Percentiles rank a stretch among this genome's conserved stretches.
Evolutionary conservation across 768 basidiomycete species (phyloP).

Genomic region (Exidia glandulosa): DNA sequence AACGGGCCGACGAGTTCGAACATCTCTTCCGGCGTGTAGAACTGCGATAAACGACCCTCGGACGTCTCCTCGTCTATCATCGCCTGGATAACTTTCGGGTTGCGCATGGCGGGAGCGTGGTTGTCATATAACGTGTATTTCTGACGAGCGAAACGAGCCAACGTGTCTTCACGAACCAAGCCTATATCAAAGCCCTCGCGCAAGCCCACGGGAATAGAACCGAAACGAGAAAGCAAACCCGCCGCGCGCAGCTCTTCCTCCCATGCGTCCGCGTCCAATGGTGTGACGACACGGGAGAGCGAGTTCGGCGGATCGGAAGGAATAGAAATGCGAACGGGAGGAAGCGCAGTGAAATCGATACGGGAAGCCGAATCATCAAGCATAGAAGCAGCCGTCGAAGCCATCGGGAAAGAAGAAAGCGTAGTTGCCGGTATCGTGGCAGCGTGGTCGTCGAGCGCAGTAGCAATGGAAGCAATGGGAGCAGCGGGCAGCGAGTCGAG

Average conservation of each 20-base stretch:
- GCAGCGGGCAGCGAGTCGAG: not conserved
- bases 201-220: not conserved
- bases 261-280: not conserved
- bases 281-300: not conserved
- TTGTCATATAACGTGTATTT: not conserved
- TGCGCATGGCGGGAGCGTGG: not conserved
- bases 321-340: not conserved
- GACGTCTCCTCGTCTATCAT: not conserved
- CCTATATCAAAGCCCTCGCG: not conserved
- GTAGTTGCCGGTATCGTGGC: no score
- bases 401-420: no score
- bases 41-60: not conserved
- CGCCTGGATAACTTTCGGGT: not conserved
- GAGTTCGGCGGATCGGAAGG: no score
- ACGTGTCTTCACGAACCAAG: not conserved
- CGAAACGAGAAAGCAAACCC: not conserved
- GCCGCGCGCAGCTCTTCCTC: not conserved
- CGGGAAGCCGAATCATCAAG: not conserved
- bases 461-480: constrained; percentile 6
- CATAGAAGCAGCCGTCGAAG: no score
- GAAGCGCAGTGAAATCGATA: not conserved
- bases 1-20: constrained; percentile 21
- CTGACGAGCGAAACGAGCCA: not conserved
- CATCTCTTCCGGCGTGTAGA: constrained; percentile 8
- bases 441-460: not conserved